Percentiles rank a stretch among this genome's conserved stretches.
Evolutionary conservation across 495 filamentous ascomycete species (phyloP).

Genomic region (Aspergillus olivimuriae): DNA sequence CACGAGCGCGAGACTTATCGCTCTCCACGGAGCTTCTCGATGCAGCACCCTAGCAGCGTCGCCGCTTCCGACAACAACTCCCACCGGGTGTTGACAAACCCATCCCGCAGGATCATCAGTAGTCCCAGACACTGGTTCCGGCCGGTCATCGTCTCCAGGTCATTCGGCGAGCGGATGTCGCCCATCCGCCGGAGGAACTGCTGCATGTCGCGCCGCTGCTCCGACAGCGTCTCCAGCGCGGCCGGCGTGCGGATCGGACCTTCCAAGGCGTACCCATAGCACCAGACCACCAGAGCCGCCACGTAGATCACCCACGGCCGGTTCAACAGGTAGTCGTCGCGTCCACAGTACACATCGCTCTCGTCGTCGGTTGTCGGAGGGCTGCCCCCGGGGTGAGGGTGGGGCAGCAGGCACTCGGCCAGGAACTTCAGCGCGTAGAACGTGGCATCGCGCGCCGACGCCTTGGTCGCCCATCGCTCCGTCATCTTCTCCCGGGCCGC

Average conservation of each 20-base stretch:
- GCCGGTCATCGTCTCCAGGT: constrained; percentile 65
- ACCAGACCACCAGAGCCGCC: constrained; percentile 87
- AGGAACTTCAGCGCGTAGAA: constrained; percentile 92
- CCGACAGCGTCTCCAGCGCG: constrained; percentile 47
- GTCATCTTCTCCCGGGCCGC: constrained; percentile 81
- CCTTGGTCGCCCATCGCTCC: constrained; percentile 83
- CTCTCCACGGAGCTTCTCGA: constrained; percentile 46
- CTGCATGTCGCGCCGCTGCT: constrained; percentile 73
- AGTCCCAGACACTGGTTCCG: constrained; percentile 80
- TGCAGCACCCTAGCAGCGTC: constrained; percentile 72
- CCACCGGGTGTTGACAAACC: constrained; percentile 81
- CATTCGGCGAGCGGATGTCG: constrained; percentile 70
- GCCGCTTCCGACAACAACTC: constrained; percentile 85
- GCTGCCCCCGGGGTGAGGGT: no score
- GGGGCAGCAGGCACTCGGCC: constrained; percentile 64
- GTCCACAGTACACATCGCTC: constrained; percentile 58
- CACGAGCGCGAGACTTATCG: not conserved
- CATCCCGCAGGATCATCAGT: constrained; percentile 73
- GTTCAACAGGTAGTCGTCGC: constrained; percentile 86
- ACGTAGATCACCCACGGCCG: constrained; percentile 98
- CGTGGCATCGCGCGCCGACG: constrained; percentile 84
- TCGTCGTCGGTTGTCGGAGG: constrained; percentile 19
- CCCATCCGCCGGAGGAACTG: constrained; percentile 68
- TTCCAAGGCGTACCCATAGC: constrained; percentile 87
- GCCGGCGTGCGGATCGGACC: constrained; percentile 58